Percentiles rank a stretch among this genome's conserved stretches.
phyloP scores from a whole-genome alignment of 2,329 filamentous ascomycete genomes.

The Onygenales sp. region DNA sequence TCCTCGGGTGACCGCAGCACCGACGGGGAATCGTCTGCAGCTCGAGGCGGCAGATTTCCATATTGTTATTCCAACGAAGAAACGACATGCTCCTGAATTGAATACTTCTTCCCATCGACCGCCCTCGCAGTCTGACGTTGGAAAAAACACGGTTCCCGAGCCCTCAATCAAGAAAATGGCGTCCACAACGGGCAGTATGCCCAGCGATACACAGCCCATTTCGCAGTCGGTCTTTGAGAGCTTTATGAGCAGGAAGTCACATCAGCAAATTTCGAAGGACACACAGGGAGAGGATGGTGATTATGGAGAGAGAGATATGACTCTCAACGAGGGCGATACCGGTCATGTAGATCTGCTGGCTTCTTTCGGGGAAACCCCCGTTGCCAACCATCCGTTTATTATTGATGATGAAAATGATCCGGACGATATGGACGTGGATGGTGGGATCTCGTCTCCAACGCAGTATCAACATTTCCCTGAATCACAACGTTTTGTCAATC shows the following conservation, averaged over 20 bases:
- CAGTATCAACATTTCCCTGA: constrained; percentile 34
- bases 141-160: constrained; percentile 11
- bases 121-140: constrained; percentile 12
- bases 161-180: constrained; percentile 22
- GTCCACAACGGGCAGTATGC: constrained; percentile 21
- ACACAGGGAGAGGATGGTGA: constrained; percentile 10
- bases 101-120: constrained; percentile 1
- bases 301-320: constrained; percentile 22
- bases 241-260: constrained; percentile 26
- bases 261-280: constrained; percentile 8
- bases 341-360: constrained; percentile 35
- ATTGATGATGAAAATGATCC: constrained; percentile 1
- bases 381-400: constrained; percentile 9
- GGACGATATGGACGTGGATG: constrained; percentile 53
- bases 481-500: constrained; percentile 36
- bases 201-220: constrained; percentile 35
- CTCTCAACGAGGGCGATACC: constrained; percentile 32
- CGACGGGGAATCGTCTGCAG: neutral
- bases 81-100: neutral
- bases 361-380: constrained; percentile 23
- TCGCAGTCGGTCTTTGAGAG: constrained; percentile 36
- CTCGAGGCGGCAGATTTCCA: neutral
- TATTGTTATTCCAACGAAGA: neutral
- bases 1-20: neutral
- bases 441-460: constrained; percentile 48